A percentile compares a stretch with the other conserved stretches of the same genome.
phyloP scores from a whole-genome alignment of 2,329 filamentous ascomycete species.

The Aspergillus thermomutatus region DNA sequence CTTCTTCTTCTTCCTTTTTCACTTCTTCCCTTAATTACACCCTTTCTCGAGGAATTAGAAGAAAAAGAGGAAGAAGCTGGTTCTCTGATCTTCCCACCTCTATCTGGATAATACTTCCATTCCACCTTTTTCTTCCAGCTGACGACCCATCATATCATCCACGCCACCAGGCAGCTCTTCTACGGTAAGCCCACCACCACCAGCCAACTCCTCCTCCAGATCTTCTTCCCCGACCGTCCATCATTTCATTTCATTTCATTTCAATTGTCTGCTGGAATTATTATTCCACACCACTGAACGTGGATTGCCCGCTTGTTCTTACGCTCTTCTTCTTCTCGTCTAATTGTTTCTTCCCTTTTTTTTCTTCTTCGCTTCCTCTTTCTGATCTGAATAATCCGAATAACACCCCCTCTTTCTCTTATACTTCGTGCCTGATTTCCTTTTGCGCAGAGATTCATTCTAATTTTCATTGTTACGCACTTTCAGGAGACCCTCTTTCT shows the following conservation, averaged over 20 bases:
- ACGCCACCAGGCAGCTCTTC: conserved; percentile 14
- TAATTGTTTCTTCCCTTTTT: conserved; percentile 6
- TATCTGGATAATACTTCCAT: conserved; percentile 22
- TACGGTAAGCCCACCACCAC: conserved; percentile 3
- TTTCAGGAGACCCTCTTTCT: background rate
- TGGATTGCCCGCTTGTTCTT: background rate
- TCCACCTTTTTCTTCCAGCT: conserved; percentile 23
- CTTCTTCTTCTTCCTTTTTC: background rate
- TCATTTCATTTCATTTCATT: conserved; percentile 5
- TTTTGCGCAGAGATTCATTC: background rate
- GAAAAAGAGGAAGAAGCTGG: background rate
- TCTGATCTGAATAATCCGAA: no score
- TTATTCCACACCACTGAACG: background rate
- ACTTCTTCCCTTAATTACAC: background rate
- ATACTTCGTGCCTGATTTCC: background rate
- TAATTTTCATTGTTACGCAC: background rate
- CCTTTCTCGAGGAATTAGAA: background rate
- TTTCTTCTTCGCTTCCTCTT: background rate
- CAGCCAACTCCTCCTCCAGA: background rate
- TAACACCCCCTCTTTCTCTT: background rate
- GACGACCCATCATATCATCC: conserved; percentile 13
- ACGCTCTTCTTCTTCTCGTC: background rate
- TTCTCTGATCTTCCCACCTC: conserved; percentile 22
- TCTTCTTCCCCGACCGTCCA: conserved; percentile 1
- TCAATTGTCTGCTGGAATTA: conserved; percentile 1